Conservation (phyloP, 2,329 filamentous ascomycete genomes). For the Colletotrichum godetiae region DNA sequence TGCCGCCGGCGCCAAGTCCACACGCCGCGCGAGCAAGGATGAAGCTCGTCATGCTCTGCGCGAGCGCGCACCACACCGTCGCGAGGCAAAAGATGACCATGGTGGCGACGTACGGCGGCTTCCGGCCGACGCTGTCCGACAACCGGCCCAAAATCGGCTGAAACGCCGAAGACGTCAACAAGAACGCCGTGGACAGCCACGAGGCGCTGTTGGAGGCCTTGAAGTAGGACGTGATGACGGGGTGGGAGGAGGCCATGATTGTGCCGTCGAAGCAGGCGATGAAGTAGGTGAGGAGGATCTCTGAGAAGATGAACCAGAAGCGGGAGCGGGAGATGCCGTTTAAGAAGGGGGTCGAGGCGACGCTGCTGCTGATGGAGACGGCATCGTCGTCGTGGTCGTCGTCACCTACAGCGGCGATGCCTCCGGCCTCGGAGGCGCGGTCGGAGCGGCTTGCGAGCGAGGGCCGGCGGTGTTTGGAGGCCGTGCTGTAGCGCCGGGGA, state of each 20-base stretch:
- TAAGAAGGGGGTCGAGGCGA: slow-evolving; percentile 48
- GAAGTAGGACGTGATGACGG: slow-evolving; percentile 85
- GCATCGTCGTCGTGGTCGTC: slow-evolving; percentile 16
- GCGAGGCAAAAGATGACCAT: slow-evolving; percentile 72
- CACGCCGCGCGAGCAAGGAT: slow-evolving; percentile 78
- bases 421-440: not conserved
- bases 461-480: slow-evolving; percentile 28
- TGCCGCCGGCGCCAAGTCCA: slow-evolving; percentile 78
- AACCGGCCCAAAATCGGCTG: slow-evolving; percentile 80
- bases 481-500: slow-evolving; percentile 42
- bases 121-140: slow-evolving; percentile 79
- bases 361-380: slow-evolving; percentile 28
- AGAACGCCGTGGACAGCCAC: slow-evolving; percentile 84
- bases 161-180: slow-evolving; percentile 81
- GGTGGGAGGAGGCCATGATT: slow-evolving; percentile 84
- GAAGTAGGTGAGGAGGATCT: slow-evolving; percentile 68
- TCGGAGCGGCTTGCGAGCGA: slow-evolving; percentile 24
- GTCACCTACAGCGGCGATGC: not conserved
- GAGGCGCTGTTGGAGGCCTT: slow-evolving; percentile 81
- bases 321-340: slow-evolving; percentile 58
- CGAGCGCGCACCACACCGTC: slow-evolving; percentile 77
- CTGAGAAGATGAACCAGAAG: slow-evolving; percentile 73
- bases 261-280: slow-evolving; percentile 78
- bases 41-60: slow-evolving; percentile 74
- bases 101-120: slow-evolving; percentile 72